These are phyloP conservation scores for Aspergillus avenaceus DNA, from an alignment of 495 filamentous ascomycete species.

Conservation along the genomic window DNA sequence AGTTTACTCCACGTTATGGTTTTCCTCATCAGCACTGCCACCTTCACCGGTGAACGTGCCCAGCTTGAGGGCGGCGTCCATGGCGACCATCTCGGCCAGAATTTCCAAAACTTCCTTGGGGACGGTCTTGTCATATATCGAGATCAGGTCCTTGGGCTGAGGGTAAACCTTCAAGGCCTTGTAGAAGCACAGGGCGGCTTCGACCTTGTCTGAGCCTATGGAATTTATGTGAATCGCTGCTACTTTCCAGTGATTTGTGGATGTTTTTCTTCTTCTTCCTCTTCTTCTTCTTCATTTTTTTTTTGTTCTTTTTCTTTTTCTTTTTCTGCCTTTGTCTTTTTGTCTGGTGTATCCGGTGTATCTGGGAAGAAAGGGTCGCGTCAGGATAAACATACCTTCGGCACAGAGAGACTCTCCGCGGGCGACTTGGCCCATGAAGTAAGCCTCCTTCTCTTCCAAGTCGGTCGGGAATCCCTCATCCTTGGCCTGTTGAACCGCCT, in stretches of 20 bases:
- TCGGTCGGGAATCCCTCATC: slow-evolving; percentile 87
- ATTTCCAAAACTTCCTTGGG: slow-evolving; percentile 92
- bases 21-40: slow-evolving; percentile 30
- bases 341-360: too few relatives aligned
- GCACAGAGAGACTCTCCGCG: slow-evolving; percentile 73
- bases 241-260: not conserved
- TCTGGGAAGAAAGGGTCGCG: not conserved
- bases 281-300: too few relatives aligned
- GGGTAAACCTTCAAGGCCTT: slow-evolving; percentile 98
- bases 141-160: slow-evolving; percentile 84
- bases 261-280: too few relatives aligned
- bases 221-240: slow-evolving; percentile 16
- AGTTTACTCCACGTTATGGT: slow-evolving; percentile 39
- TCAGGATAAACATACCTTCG: slow-evolving; percentile 50
- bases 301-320: not conserved
- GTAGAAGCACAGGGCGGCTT: slow-evolving; percentile 93
- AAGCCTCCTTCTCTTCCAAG: slow-evolving; percentile 84
- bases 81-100: slow-evolving; percentile 95
- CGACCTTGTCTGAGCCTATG: slow-evolving; percentile 67
- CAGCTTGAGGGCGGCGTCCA: slow-evolving; percentile 70
- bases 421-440: slow-evolving; percentile 94
- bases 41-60: slow-evolving; percentile 43
- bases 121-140: slow-evolving; percentile 97
- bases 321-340: too few relatives aligned
- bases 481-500: slow-evolving; percentile 69